Evolutionary conservation across 2,329 filamentous ascomycete genomes (phyloP), one percentile per base, ranked within the genome.

Genomic region (Fusarium sp.): DNA sequence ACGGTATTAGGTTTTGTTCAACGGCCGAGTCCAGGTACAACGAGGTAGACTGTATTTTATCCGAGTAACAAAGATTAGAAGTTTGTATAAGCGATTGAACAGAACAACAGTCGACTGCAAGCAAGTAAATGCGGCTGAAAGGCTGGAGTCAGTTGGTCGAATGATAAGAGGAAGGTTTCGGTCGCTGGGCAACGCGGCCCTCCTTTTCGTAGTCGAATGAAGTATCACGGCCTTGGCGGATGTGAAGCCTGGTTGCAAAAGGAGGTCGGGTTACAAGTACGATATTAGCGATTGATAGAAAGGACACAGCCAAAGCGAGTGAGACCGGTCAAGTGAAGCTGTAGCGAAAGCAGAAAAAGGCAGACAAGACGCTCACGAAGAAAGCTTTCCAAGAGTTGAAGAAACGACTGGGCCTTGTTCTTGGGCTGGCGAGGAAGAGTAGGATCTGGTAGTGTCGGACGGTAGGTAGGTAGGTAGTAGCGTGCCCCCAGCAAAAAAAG

Each of bases 261-360:
- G 48, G 58, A 49, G 57, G 52, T 43, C 43, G 57, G 23, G 49
- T 27, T 46, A 41, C 2, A 29, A 61, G 36, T 57, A 50, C 46
- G 47, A 44, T 57, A 63, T 69, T 66, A 80, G 75, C 72, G 77
- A 79, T 67, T 58, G 74, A 54, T 48, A 11, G 23, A 37, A 69
- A 59, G 55, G 71, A 77, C 77, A 72, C 77, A 79, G 80, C 80
- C 81, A 80, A 77, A 87, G 80, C 84, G 84, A 88, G 79, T 83
- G 85, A 86, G 79, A 79, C 76, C 76, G 77, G 60, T 64, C 57
- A 51, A 21, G 59, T 64, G 56, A 63, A 63, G 46, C 51, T 54
- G 61, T 53, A 65, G 60, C 45, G 59, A 49, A 60, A 64, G 17
- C 52, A 63, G 52, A 61, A 49, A 55, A 61, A 50, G 61, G 51